Evolutionary conservation across 2,329 filamentous ascomycete genomes (phyloP).

Genomic region (Paracoccidioides brasiliensis): DNA sequence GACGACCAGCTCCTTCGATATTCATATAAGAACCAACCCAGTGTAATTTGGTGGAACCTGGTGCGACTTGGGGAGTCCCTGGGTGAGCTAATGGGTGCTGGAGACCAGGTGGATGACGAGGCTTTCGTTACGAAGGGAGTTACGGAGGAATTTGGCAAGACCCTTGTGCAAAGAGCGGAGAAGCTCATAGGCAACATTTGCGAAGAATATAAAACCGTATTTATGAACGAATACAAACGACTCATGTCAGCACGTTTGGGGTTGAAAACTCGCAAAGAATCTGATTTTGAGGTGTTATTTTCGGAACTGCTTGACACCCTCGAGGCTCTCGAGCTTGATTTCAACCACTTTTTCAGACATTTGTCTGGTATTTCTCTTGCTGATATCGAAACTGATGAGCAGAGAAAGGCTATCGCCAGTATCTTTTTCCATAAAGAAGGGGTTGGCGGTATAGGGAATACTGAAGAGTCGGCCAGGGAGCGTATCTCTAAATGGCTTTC

Average conservation of each 20-base stretch:
- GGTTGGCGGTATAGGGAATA: constrained; percentile 43
- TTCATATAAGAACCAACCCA: constrained; percentile 85
- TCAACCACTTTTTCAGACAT: constrained; percentile 83
- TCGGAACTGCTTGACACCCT: constrained; percentile 71
- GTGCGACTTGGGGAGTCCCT: constrained; percentile 80
- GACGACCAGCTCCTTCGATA: constrained; percentile 83
- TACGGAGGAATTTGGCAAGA: constrained; percentile 50
- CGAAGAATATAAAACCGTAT: constrained; percentile 79
- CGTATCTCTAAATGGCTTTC: constrained; percentile 67
- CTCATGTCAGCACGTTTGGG: constrained; percentile 73
- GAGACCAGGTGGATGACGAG: constrained; percentile 55
- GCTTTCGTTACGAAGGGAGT: constrained; percentile 63
- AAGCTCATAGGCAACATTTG: constrained; percentile 65
- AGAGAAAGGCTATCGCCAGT: constrained; percentile 50
- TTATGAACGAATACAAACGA: constrained; percentile 76
- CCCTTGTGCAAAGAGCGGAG: constrained; percentile 69
- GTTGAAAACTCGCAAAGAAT: constrained; percentile 52
- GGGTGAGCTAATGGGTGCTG: constrained; percentile 76
- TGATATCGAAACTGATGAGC: constrained; percentile 52
- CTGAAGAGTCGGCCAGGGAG: constrained; percentile 51
- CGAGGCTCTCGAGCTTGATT: constrained; percentile 74
- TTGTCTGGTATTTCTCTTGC: constrained; percentile 51
- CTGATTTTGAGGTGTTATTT: constrained; percentile 69
- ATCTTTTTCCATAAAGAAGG: constrained; percentile 73
- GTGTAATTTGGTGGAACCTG: constrained; percentile 97